Evolutionary conservation across 805 yeast genomes (phyloP).

Genomic region (Teunomyces gatunensis): DNA sequence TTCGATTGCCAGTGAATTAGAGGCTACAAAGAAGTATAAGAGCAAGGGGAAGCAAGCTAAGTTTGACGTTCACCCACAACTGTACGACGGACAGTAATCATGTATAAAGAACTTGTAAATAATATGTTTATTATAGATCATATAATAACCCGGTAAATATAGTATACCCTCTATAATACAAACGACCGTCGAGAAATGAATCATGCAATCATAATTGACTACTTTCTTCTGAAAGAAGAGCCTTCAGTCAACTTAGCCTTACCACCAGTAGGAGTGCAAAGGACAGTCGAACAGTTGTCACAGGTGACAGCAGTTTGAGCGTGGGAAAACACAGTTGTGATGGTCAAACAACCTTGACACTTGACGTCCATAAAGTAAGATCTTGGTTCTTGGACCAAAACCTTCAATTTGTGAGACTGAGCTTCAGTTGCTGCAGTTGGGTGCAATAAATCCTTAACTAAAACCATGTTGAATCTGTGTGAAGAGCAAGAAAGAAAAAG

Average conservation of each 20-base stretch:
- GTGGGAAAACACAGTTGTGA: slow-evolving; percentile 42
- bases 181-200: slow-evolving; percentile 4
- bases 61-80: slow-evolving; percentile 19
- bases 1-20: slow-evolving; percentile 29
- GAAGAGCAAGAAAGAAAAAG: background rate
- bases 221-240: slow-evolving; percentile 41
- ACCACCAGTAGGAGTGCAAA: slow-evolving; percentile 43
- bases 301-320: slow-evolving; percentile 44
- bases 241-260: slow-evolving; percentile 44
- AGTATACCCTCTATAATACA: slow-evolving; percentile 2
- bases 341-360: slow-evolving; percentile 42
- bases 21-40: slow-evolving; percentile 30
- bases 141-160: slow-evolving; percentile 3
- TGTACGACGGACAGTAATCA: slow-evolving; percentile 8
- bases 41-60: slow-evolving; percentile 28
- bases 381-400: slow-evolving; percentile 41
- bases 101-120: slow-evolving; percentile 4
- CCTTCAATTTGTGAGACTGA: slow-evolving; percentile 37
- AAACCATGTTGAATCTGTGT: slow-evolving; percentile 25
- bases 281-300: slow-evolving; percentile 39
- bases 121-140: slow-evolving; percentile 2
- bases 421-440: slow-evolving; percentile 39
- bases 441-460: slow-evolving; percentile 44
- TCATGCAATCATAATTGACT: slow-evolving; percentile 10
- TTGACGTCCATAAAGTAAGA: slow-evolving; percentile 43